Base-by-base conservation (phyloP, 2,329 filamentous ascomycete species). In the Talaromyces verruculosus region DNA sequence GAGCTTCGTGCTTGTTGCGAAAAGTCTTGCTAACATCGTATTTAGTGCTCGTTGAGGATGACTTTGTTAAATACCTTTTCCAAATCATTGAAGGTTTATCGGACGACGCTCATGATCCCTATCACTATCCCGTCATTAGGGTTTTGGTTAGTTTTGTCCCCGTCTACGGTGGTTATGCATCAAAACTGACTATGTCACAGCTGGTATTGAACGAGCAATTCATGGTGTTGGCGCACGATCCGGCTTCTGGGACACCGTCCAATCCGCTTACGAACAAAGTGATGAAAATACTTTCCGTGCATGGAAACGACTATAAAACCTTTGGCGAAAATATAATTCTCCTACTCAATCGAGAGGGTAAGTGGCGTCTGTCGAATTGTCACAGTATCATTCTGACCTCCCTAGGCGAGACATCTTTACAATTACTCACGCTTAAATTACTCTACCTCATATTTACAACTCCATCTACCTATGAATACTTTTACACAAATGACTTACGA, bases 321-420 rank as follows among this genome's bases (percentile, higher is more conserved):
- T 99, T 99, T 81, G 95, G 95, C 62, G 94, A 97, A 81, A 99
- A 98, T 71, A 91, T 99, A 67, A 99, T 99, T 69, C 83, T 99
- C 5, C 85, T 99, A 1, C 84, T 99, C 45, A 99, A 99, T 76
- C 89, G 95, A 72, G 95, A 98, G 82, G 92, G 83, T 84, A 75
- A 13, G 49, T 3, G 43, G 17, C 4, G 11, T 60, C 57, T 45
- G 0, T 5, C 15, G 8, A 28, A 30, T n/a, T 30, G 13, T 2
- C 13, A 28, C 28, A 30, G 17, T 30, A 37, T 25, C 30, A 57
- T 22, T 57, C 53, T 57, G 5, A 57, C 53, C 19, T 22, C 58
- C 64, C 13, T 66, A 84, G 85, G 91, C 10, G 93, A 98, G 78
- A 96, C 95, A 0, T 94, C 93, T 1, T 86, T 97, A 43, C 96